A percentile compares a stretch with the other conserved stretches of the same genome.
Conservation (phyloP, 2,329 filamentous ascomycete genomes). For the Epichloe gansuensis region DNA sequence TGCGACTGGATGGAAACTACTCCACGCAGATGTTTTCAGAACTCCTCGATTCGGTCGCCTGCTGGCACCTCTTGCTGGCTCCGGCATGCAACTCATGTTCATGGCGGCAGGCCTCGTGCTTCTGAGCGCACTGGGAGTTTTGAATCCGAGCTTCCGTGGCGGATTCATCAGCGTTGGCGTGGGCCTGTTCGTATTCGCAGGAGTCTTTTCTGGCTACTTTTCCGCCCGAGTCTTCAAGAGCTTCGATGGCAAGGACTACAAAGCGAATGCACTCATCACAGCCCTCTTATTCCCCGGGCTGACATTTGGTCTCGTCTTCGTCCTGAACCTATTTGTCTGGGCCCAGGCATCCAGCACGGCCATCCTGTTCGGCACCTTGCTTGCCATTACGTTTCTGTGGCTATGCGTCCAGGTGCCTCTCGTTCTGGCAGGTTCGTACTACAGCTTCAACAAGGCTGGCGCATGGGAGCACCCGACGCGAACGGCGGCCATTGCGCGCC, state of each 20-base stretch:
- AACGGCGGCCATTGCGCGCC: conserved; percentile 57
- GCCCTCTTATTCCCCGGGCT: conserved; percentile 69
- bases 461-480: conserved; percentile 76
- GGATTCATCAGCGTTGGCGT: conserved; percentile 78
- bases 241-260: conserved; percentile 64
- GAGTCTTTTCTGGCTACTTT: conserved; percentile 78
- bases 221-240: conserved; percentile 74
- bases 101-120: conserved; percentile 63
- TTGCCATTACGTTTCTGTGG: conserved; percentile 66
- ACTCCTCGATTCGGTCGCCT: conserved; percentile 58
- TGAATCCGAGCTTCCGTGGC: conserved; percentile 83
- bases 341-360: conserved; percentile 80
- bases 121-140: conserved; percentile 61
- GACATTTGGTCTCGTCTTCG: conserved; percentile 60
- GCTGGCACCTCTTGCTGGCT: conserved; percentile 70
- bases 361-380: conserved; percentile 67
- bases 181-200: conserved; percentile 73
- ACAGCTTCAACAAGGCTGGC: conserved; percentile 54
- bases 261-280: conserved; percentile 65
- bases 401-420: conserved; percentile 76
- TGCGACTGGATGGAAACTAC: conserved; percentile 74
- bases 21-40: conserved; percentile 82
- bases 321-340: conserved; percentile 84
- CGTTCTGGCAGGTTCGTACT: conserved; percentile 70
- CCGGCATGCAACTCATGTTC: conserved; percentile 76